Evolutionary conservation across 768 basidiomycete genomes (phyloP), one percentile per base, ranked within the genome.

Genomic region (Leccinum uliginosum): DNA sequence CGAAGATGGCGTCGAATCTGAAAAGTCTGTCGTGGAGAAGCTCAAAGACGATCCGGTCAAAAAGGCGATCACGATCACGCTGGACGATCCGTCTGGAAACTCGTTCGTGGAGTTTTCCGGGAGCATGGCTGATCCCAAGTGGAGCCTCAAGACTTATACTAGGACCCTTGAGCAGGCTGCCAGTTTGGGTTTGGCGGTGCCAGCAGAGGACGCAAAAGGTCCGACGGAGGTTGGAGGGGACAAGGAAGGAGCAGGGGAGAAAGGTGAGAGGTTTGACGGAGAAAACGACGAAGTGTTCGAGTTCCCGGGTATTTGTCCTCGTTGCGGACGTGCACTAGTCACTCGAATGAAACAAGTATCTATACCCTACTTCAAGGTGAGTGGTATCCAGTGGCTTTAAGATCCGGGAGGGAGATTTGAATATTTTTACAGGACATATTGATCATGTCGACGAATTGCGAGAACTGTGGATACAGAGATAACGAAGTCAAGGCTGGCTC

Each of bases 391-490:
- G n/a, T 44, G 15, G 8, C 3, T 32, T 49, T 6, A 29, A 34
- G 3, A 40, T 30, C 24, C 17, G 21, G 4, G 15, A 30, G 10
- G 43, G 19, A 24, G 8, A 14, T 7, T 56, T 32, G 7, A 60
- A 27, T 23, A 43, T 21, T 17, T 8, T 44, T 30, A 14, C 46
- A 97, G 95, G 94, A 99, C 64, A 87, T 93, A 55, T 75, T 98
- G 53, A 96, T 98, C 74, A 98, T 98, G 94, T 96, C 96, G 23
- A 95, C 95, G 6, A 98, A 97, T 70, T 98, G 97, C 70, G 92
- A 94, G 56, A 73, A 76, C 51, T 99, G 97, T 71, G 97, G 97
- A 1, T 99, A 98, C 73, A 81, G 92, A 56, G 97, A 99, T 73
- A 98, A 95, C 66, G 97, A 99, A 74, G 89, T 99, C 66, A 99